Evolutionary conservation across 2,329 filamentous ascomycete genomes (phyloP).

Genomic region (Aspergillus felis): DNA sequence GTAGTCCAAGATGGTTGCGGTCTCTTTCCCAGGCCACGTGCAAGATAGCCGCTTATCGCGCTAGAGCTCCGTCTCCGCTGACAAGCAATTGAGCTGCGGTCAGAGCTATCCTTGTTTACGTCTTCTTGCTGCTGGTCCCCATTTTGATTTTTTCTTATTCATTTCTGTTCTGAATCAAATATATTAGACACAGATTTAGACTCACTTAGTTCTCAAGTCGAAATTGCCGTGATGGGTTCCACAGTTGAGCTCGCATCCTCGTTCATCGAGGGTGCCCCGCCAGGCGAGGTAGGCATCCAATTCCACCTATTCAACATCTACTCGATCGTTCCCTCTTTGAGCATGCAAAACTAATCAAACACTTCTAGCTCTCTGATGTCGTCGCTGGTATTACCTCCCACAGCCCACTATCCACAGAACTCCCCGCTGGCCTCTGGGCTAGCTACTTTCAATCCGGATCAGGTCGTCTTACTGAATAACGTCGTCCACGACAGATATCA

Average conservation of each 20-base stretch:
- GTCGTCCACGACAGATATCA: conserved; percentile 65
- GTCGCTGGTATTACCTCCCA: conserved; percentile 63
- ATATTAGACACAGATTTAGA: neutral
- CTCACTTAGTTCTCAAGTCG: neutral
- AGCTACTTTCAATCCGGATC: neutral
- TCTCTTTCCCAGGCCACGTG: conserved; percentile 11
- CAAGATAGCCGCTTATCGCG: conserved; percentile 17
- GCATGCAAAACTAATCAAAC: conserved; percentile 11
- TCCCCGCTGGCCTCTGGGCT: neutral
- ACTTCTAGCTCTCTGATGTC: conserved; percentile 74
- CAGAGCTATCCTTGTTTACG: conserved; percentile 4
- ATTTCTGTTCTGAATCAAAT: neutral
- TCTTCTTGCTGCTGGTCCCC: neutral
- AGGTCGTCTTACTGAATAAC: conserved; percentile 9
- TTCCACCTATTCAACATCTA: conserved; percentile 11
- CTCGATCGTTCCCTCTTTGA: neutral
- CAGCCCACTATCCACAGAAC: neutral
- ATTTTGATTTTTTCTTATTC: neutral
- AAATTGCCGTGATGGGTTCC: conserved; percentile 36
- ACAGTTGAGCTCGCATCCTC: conserved; percentile 64
- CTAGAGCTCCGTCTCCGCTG: conserved; percentile 15
- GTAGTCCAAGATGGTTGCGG: neutral
- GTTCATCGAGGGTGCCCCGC: conserved; percentile 90
- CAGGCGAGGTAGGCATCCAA: conserved; percentile 71
- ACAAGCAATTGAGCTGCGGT: conserved; percentile 8